Base-by-base conservation (phyloP, 1,284 basidiomycete species). In the Prillingera fragicola region DNA sequence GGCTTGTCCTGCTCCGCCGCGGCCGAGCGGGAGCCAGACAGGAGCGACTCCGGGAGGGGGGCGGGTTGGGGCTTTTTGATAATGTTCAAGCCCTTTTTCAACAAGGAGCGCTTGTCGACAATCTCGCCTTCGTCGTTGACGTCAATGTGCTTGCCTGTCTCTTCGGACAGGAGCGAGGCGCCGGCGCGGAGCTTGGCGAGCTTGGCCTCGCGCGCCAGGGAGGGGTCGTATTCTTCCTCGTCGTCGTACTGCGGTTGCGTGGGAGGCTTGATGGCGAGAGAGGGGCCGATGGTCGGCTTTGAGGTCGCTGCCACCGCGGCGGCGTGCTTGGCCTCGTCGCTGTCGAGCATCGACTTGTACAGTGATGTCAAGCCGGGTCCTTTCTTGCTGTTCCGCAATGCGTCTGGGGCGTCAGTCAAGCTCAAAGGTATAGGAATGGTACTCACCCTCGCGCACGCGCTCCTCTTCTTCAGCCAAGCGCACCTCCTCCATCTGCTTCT, bases 91-190 rank as follows among this genome's bases (percentile, higher is more conserved):
- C 95, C 95, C 4, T 89, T 90, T 25, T 82, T 81, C 31, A 98
- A 77, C 8, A 99, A 75, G 33, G 94, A 86, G 43, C 92, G 84
- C 63, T 94, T 91, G 75, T 98, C 94, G 38, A 99, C 85, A 38
- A 98, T 88, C 68, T 95, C 86, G 60, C 91, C 91, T 59, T 97
- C 92, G 67, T 98, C 95, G 70, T 98, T 98, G 38, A 97, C 74
- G 69, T 96, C 92, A 31, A 98, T 84, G n/a, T 82, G 77, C 67
- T 87, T 85, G 15, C 91, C 92, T 56, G 84, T 76, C 38, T 77
- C 79, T 0, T 46, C 50, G 33, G 52, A 36, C 17, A 43, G 44
- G n/a, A 36, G 48, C 33, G 41, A 33, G 7, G 48, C 31, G 15
- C 44, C 48, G 1, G 54, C 49, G 33, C 43, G 34, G 9, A 17